These are phyloP conservation scores for Malania oleifera DNA, from an alignment of 164 flowering plant genomes.

Conservation along the genomic window DNA sequence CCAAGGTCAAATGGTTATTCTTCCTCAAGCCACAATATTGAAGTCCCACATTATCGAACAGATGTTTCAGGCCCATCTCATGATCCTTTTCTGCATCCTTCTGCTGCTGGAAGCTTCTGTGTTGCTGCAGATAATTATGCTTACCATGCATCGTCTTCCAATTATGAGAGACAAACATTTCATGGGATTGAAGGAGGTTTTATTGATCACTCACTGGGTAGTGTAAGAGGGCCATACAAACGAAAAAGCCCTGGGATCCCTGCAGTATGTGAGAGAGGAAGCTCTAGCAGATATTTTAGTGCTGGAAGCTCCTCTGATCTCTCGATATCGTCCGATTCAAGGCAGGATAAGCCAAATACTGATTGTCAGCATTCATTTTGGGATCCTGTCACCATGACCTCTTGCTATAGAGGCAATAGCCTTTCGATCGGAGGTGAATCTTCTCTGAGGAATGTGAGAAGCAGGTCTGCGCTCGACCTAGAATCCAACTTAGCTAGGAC, in stretches of 20 bases:
- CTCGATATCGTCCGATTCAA: conserved; percentile 25
- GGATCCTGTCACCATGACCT: conserved; percentile 24
- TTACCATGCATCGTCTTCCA: conserved; percentile 37
- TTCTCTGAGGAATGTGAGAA: conserved; percentile 64
- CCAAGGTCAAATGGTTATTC: conserved; percentile 35
- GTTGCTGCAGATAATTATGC: conserved; percentile 24
- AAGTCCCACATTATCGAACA: conserved; percentile 25
- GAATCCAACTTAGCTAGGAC: conserved; percentile 34
- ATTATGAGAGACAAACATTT: conserved; percentile 25
- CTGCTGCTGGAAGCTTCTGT: conserved; percentile 27
- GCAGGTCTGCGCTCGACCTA: conserved; percentile 42
- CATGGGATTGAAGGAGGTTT: conserved; percentile 29
- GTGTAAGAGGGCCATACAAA: conserved; percentile 47
- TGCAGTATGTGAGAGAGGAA: conserved; percentile 39
- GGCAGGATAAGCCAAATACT: conserved; percentile 38
- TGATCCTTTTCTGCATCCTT: conserved; percentile 29
- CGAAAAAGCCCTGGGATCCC: conserved; percentile 55
- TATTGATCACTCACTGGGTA: conserved; percentile 30
- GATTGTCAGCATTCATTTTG: conserved; percentile 36
- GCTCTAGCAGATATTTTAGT: conserved; percentile 33
- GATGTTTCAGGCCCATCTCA: conserved; percentile 30
- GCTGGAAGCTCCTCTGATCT: conserved; percentile 31
- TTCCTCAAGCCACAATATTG: conserved; percentile 29
- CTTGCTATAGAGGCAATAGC: conserved; percentile 30
- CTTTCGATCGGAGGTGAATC: conserved; percentile 41